A percentile compares a stretch with the other conserved stretches of the same genome.
phyloP scores from a whole-genome alignment of 1,139 yeast genomes.

The Lodderomyces pseudojiufengensis region DNA sequence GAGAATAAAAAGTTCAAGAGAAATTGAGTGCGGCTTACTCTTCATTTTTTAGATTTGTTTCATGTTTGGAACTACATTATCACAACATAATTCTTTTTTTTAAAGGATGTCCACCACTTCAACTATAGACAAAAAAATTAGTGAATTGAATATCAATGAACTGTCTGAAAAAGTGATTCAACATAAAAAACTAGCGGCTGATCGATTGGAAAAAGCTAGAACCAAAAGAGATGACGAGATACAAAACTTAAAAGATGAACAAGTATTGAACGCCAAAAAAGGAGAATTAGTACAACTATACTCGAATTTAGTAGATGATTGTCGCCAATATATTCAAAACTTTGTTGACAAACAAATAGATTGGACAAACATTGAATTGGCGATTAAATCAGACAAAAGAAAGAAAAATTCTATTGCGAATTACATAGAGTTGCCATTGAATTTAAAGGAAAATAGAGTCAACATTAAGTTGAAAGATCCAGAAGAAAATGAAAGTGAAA shows the following conservation, averaged over 20 bases:
- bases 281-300: conserved; percentile 73
- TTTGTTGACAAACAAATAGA: conserved; percentile 85
- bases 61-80: neutral
- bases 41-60: too few relatives aligned
- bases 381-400: conserved; percentile 65
- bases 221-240: conserved; percentile 72
- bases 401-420: conserved; percentile 65
- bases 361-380: conserved; percentile 84
- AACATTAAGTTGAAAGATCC: conserved; percentile 51
- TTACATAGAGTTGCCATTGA: conserved; percentile 63
- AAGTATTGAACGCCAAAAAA: conserved; percentile 57
- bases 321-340: conserved; percentile 62
- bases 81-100: neutral
- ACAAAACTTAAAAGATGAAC: conserved; percentile 61
- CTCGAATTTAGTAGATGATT: conserved; percentile 70
- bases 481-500: conserved; percentile 32
- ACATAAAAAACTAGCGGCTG: conserved; percentile 71
- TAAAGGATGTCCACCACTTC: neutral
- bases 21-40: too few relatives aligned
- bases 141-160: conserved; percentile 4
- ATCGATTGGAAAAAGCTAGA: conserved; percentile 69
- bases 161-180: conserved; percentile 46
- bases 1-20: too few relatives aligned
- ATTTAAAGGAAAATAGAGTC: conserved; percentile 67
- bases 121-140: conserved; percentile 1